Conservation (phyloP, 148 eudicot genomes). For the Talinum fruticosum region DNA sequence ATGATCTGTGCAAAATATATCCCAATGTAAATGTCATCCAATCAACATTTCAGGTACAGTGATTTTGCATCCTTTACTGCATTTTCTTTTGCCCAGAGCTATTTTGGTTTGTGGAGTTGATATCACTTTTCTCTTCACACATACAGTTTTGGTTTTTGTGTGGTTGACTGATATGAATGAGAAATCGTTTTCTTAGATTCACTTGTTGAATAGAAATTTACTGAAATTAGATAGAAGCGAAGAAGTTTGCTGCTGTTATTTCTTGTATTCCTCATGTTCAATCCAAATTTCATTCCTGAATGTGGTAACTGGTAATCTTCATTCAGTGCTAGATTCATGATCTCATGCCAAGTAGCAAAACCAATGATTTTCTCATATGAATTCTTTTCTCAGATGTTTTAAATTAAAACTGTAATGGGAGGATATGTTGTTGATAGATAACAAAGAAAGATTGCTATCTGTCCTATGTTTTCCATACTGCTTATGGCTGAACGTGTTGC, state of each 20-base stretch:
- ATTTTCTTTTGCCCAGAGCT: background rate
- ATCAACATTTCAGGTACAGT: constrained; percentile 85
- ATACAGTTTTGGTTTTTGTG: background rate
- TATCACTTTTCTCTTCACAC: background rate
- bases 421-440: too few relatives aligned
- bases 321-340: too few relatives aligned
- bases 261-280: background rate
- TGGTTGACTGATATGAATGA: background rate
- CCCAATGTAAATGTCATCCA: constrained; percentile 88
- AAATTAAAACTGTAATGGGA: too few relatives aligned
- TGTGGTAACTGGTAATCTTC: too few relatives aligned
- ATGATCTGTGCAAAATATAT: constrained; percentile 88
- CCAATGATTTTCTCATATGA: too few relatives aligned
- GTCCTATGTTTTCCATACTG: constrained; percentile 10
- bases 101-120: background rate
- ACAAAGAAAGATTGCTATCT: too few relatives aligned
- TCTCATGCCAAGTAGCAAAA: too few relatives aligned
- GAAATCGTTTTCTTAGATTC: background rate
- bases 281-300: too few relatives aligned
- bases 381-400: too few relatives aligned
- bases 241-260: background rate
- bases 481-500: constrained; percentile 31
- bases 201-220: background rate
- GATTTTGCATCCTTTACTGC: background rate
- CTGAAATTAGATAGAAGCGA: background rate